A percentile compares a stretch with the other conserved stretches of the same genome.
These are phyloP conservation scores for Taphrina pruni DNA, from an alignment of 1,139 yeast genomes.

Conservation along the genomic window DNA sequence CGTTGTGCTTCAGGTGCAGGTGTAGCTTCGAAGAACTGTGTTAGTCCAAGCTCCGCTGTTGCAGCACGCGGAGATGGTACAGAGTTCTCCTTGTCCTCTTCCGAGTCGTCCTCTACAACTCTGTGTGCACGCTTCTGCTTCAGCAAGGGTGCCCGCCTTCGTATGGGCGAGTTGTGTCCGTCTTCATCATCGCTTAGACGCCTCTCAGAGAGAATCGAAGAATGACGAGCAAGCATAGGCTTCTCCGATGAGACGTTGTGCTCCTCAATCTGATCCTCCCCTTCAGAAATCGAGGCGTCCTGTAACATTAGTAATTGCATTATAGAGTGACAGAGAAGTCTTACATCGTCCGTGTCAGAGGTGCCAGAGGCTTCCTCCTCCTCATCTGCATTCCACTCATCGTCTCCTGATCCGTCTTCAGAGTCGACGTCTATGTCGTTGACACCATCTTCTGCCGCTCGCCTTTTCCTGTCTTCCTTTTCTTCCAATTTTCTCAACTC, in stretches of 20 bases:
- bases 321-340: background rate
- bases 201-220: constrained; percentile 25
- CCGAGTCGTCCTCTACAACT: constrained; percentile 32
- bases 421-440: constrained; percentile 55
- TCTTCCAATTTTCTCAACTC: constrained; percentile 54
- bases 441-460: constrained; percentile 48
- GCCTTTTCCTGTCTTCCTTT: constrained; percentile 51
- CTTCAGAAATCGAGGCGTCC: constrained; percentile 3
- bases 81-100: constrained; percentile 33
- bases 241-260: background rate
- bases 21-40: constrained; percentile 36
- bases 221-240: background rate
- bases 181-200: constrained; percentile 28
- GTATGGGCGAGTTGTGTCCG: background rate
- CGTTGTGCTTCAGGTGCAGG: background rate
- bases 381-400: constrained; percentile 47
- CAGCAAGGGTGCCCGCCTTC: background rate
- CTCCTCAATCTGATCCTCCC: background rate
- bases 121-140: background rate
- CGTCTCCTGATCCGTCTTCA: constrained; percentile 50
- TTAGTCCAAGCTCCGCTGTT: constrained; percentile 12
- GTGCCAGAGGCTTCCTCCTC: constrained; percentile 49
- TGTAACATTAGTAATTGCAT: background rate
- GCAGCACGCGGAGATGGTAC: constrained; percentile 14
- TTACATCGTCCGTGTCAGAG: constrained; percentile 13